These are phyloP conservation scores for Tetrahymena thermophila DNA, from an alignment of 73 alveolate species.

Conservation along the genomic window DNA sequence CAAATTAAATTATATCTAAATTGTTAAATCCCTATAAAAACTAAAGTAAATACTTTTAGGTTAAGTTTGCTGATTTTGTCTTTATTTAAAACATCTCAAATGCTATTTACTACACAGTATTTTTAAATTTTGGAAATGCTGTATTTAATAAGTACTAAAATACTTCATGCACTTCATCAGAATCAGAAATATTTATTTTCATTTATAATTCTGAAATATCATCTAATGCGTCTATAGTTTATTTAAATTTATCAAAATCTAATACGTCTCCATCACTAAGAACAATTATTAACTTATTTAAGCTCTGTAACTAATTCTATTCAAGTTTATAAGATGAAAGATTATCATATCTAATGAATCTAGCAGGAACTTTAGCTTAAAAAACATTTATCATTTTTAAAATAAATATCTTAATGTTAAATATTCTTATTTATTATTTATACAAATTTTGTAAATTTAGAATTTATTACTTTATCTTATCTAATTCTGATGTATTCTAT, in stretches of 20 bases:
- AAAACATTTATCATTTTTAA: background rate
- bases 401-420: too few relatives aligned
- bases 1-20: background rate
- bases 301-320: too few relatives aligned
- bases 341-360: too few relatives aligned
- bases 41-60: background rate
- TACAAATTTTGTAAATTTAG: too few relatives aligned
- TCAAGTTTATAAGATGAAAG: too few relatives aligned
- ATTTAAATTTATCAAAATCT: background rate
- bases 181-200: background rate
- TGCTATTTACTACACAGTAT: background rate
- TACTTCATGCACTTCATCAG: background rate
- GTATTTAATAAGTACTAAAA: background rate
- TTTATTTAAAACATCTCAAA: too few relatives aligned
- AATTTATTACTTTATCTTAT: too few relatives aligned
- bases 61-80: background rate
- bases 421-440: background rate
- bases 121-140: background rate
- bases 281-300: too few relatives aligned
- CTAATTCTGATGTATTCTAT: too few relatives aligned
- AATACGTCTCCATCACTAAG: background rate
- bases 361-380: background rate
- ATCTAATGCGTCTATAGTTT: background rate
- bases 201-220: background rate
- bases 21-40: too few relatives aligned